Evolutionary conservation across 805 yeast species (phyloP), one percentile per base, ranked within the genome.

Genomic region (Brettanomyces sp.): DNA sequence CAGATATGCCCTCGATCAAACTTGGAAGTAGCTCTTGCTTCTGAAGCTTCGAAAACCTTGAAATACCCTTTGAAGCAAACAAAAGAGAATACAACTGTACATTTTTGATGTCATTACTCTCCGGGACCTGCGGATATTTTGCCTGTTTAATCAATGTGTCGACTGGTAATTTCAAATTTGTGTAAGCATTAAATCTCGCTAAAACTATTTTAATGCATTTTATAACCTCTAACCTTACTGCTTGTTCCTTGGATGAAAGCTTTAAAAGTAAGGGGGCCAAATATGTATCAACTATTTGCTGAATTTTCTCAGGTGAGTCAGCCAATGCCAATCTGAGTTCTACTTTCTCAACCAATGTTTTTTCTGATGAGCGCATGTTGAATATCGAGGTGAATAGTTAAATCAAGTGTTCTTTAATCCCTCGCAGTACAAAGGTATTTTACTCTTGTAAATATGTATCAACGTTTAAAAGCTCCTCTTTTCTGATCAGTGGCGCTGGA

Each of bases 241-340:
- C 66, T 0, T 69, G 66, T 59, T 84, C 76, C 3, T 81, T 74
- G 13, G 96, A 88, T 2, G 83, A 76, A 44, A 90, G 70, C 59
- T 91, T 91, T 50, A 90, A 67, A 34, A 91, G 64, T 25, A 91
- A 58, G 1, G 99, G 96, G 1, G 87, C 73, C 39, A 91, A 68
- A 56, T 83, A 91, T 1, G 76, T 63, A 9, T 71, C 69, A 37
- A 93, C 59, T 4, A 81, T 64, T 2, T 73, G 57, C 56, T 84
- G 81, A 45, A 89, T 74, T 56, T 83, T 84, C 3, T 64, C 70
- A 41, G 82, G 84, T 0, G 81, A 68, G 42, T 76, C 77, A 0
- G 97, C 86, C 38, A 91, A 66, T 1, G 95, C 91, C 18, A 91
- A 70, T 36, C 87, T 69, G 42, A 90, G 74, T 61, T 90, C 97